Conservation (phyloP, 2,329 filamentous ascomycete genomes). For the Botrytis fabae region DNA sequence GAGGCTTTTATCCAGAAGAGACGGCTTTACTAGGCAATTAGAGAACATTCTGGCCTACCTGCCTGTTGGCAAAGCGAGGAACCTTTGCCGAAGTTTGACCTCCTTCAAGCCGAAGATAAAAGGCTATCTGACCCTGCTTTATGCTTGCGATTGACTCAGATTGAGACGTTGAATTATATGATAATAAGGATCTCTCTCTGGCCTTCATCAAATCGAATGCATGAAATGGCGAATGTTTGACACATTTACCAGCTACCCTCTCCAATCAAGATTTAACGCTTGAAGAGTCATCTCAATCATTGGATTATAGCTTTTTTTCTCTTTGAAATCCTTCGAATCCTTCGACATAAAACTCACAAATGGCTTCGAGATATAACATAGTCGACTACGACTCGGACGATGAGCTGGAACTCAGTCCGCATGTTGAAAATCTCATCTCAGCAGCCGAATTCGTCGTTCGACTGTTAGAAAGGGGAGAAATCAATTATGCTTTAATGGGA, state of each 20-base stretch:
- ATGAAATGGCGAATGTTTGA: conserved; percentile 5
- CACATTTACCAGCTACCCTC: conserved; percentile 1
- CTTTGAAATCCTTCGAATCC: neutral
- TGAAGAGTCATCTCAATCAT: neutral
- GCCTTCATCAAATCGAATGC: neutral
- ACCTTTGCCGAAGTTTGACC: neutral
- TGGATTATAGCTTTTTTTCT: neutral
- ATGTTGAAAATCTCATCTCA: conserved; percentile 13
- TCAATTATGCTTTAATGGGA: conserved; percentile 20
- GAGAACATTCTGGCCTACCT: neutral
- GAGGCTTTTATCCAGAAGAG: too few species aligned
- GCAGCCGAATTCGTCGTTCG: conserved; percentile 8
- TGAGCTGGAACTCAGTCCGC: neutral
- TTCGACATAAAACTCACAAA: neutral
- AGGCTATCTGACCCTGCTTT: neutral
- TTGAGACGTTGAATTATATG: neutral
- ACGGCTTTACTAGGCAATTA: neutral
- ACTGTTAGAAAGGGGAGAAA: neutral
- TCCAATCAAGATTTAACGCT: neutral
- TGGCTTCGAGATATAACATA: conserved; percentile 17
- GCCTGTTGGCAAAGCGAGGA: neutral
- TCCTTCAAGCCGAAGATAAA: neutral
- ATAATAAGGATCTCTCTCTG: neutral
- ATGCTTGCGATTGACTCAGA: neutral
- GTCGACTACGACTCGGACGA: conserved; percentile 18